Base-by-base conservation (phyloP, 2,329 filamentous ascomycete species). In the Colletotrichum neosansevieriae region DNA sequence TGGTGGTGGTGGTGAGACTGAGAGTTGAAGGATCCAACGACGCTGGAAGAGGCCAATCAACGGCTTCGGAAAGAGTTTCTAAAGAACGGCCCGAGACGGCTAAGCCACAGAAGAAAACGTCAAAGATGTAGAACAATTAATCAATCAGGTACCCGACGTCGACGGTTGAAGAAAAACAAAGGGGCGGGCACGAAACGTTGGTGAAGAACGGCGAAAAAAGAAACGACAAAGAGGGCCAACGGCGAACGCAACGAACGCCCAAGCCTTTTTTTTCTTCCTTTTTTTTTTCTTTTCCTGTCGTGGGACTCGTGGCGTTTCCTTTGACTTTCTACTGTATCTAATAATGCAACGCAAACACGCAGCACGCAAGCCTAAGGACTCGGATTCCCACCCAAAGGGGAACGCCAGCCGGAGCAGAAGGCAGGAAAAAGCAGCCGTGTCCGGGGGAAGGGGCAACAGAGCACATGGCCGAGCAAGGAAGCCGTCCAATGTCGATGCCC, bases 391-490 rank as follows among this genome's bases (percentile, higher is more conserved):
- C 64, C 12, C 38, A 49, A 63, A 58, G 44, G 21, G 59, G 53
- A 53, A 50, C 53, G 21, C 49, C 32, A 42, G 29, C 49, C 65
- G 65, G 60, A 59, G 61, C 21, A 59, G 10, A 59, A 40, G 42
- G 29, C 47, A 54, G 42, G 54, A 59, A 65, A 12, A 6, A 65
- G 61, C 63, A 54, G 59, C 61, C 19, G 57, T 44, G 47, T 54
- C 66, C 54, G 66, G 61, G 61, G 34, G 54, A 40, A 32, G 57
- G 54, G 45, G 66, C 49, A 54, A 21, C 38, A 65, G 51, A 59
- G 61, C 66, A 69, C 66, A 69, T 69, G 66, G 66, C 49, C 4
- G n/a, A 40, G 36, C 56, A 65, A 38, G 66, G 66, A 60, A 66
- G 40, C n/a, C 34, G 34, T 21, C 24, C 38, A 45, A 50, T 60